Evolutionary conservation across 257 asterid genomes (phyloP), one percentile per base, ranked within the genome.

Genomic region (Haberlea rhodopensis): DNA sequence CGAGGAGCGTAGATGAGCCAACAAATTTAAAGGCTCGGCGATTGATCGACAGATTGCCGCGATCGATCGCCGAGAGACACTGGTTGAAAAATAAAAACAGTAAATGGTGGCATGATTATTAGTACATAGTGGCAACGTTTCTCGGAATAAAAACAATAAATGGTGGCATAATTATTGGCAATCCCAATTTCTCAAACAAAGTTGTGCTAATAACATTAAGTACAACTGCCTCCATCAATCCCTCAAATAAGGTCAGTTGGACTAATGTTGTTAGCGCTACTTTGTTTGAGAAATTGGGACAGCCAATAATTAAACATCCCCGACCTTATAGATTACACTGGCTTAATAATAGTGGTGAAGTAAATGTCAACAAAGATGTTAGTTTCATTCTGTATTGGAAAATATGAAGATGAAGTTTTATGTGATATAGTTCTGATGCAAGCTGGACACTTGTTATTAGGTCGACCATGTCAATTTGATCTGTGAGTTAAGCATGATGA

Each of bases 381-480:
- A 29, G 69, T 64, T 64, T 13, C 46, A 1, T 51, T 60, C 43
- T 29, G 31, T 8, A 18, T 60, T 37, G 65, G 65, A 13, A 60
- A 60, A 19, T 60, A 60, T 18, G 52, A 34, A 32, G 53, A 60
- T 60, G 8, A 60, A 58, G 22, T 29, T 15, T 58, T 58, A 24
- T 58, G 49, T 48, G 18, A 48, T 48, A n/a, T 7, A 27, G 52
- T 34, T 3, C 52, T 28, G 8, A 65, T 51, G 31, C 28, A 65
- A 25, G 60, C 45, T 16, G 21, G 53, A 9, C 70, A 65, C 15
- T 65, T 65, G 62, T 53, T 65, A 31, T n/a, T 51, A 26, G 53
- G 61, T 4, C 19, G 62, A n/a, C 70, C 70, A 53, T 53, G 62
- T 13, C 61, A 53, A 10, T 65, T 65, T 53, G 60, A 53, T 65